A percentile compares a stretch with the other conserved stretches of the same genome.
These are phyloP conservation scores for Acacia pycnantha DNA, from an alignment of 331 rosid species.

Conservation along the genomic window DNA sequence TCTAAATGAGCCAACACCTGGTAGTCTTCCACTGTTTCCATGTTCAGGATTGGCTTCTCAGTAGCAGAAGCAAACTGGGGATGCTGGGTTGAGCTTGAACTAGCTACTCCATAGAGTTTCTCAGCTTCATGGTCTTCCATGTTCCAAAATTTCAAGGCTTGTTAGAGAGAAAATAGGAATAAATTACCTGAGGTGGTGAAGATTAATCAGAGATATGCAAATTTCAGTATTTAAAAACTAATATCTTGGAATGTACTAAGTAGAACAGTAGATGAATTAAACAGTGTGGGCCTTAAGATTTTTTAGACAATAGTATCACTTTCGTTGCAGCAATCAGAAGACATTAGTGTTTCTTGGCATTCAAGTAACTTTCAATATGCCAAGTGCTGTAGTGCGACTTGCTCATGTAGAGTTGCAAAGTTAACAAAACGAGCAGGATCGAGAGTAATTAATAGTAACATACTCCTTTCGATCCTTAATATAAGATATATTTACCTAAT, in stretches of 20 bases:
- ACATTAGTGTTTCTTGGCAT: slow-evolving; percentile 30
- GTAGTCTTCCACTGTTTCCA: slow-evolving; percentile 26
- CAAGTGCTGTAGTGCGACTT: slow-evolving; percentile 27
- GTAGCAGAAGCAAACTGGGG: slow-evolving; percentile 21
- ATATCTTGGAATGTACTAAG: neutral
- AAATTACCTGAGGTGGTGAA: neutral
- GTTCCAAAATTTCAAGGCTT: slow-evolving; percentile 8
- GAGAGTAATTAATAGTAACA: slow-evolving; percentile 4
- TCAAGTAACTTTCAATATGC: slow-evolving; percentile 19
- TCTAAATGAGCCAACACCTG: slow-evolving; percentile 4
- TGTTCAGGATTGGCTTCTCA: slow-evolving; percentile 20
- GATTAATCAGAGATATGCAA: neutral
- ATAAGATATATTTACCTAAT: neutral
- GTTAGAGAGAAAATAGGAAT: slow-evolving; percentile 6
- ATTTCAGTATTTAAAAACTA: neutral
- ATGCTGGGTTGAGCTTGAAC: slow-evolving; percentile 18
- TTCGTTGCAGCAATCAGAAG: neutral
- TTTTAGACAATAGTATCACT: neutral
- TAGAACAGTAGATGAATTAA: neutral
- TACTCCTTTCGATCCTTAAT: rapidly evolving
- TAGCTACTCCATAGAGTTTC: slow-evolving; percentile 27
- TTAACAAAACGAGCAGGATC: slow-evolving; percentile 9
- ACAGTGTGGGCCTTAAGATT: neutral
- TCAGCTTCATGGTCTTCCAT: slow-evolving; percentile 30
- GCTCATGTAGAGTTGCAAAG: slow-evolving; percentile 24